Conservation (phyloP, 2,329 filamentous ascomycete genomes). For the Penicillium decumbens region DNA sequence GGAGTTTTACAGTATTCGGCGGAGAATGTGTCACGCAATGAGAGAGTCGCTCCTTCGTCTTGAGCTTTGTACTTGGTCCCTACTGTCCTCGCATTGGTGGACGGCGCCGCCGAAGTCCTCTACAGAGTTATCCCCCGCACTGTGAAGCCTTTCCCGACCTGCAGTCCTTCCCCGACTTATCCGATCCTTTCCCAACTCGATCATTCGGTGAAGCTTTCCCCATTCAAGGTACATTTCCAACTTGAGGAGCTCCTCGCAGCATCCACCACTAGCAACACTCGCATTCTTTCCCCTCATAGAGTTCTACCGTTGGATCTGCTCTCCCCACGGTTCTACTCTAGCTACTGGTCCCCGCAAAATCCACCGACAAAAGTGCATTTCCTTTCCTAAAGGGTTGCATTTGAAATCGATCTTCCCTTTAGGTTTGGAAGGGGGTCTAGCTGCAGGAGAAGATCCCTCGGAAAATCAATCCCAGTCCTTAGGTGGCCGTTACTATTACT, state of each 20-base stretch:
- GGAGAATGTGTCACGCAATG: background rate
- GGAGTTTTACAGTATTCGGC: background rate
- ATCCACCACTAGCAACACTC: background rate
- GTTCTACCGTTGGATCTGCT: conserved; percentile 3
- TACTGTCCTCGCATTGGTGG: conserved; percentile 10
- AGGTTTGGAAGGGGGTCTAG: background rate
- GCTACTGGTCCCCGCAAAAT: conserved; percentile 1
- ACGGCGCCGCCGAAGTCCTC: conserved; percentile 10
- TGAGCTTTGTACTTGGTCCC: background rate
- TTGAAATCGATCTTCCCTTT: background rate
- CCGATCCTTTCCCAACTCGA: conserved; percentile 24
- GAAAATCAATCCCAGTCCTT: background rate
- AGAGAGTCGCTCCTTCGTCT: background rate
- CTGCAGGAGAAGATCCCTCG: conserved; percentile 5
- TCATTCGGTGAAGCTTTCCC: conserved; percentile 25
- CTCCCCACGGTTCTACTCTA: background rate
- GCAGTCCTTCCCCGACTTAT: conserved; percentile 3
- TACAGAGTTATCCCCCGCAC: conserved; percentile 1
- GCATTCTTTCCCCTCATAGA: conserved; percentile 3
- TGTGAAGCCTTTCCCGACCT: conserved; percentile 1
- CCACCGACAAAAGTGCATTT: conserved; percentile 2
- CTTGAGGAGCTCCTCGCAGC: background rate
- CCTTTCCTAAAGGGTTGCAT: background rate
- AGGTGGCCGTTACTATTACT: conserved; percentile 6
- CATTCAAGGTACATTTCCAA: background rate